Evolutionary conservation across 2,329 filamentous ascomycete species (phyloP).

Genomic region (Pseudocercospora musae): DNA sequence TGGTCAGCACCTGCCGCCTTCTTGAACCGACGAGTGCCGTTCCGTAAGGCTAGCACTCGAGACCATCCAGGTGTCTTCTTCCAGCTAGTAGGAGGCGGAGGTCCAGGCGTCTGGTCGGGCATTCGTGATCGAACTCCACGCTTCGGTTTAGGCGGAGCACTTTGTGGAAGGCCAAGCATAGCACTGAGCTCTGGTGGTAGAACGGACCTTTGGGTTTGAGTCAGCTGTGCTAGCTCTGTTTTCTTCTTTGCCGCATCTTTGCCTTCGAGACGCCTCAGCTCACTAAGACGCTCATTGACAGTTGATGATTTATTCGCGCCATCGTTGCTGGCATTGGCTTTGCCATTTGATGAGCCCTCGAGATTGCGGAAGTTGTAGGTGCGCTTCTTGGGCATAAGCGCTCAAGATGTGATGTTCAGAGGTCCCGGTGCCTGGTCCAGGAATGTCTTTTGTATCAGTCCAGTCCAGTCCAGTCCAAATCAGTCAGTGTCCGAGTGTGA

Average conservation of each 20-base stretch:
- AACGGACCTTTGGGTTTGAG: constrained; percentile 39
- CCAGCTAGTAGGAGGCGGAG: constrained; percentile 48
- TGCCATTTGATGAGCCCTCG: constrained; percentile 38
- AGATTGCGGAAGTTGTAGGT: constrained; percentile 41
- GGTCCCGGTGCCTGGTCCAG: background rate
- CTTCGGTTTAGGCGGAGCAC: constrained; percentile 46
- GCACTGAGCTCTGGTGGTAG: constrained; percentile 44
- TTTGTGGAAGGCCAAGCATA: constrained; percentile 46
- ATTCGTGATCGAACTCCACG: constrained; percentile 36
- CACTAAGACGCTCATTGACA: constrained; percentile 48
- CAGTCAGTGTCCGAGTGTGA: constrained; percentile 4
- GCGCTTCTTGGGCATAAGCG: constrained; percentile 49
- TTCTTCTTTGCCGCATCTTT: constrained; percentile 38
- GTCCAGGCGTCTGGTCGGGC: constrained; percentile 40
- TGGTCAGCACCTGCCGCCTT: constrained; percentile 13
- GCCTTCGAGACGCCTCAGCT: constrained; percentile 45
- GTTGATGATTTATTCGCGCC: constrained; percentile 23
- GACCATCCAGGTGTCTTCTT: constrained; percentile 33
- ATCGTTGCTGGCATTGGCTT: constrained; percentile 32
- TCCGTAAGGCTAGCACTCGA: constrained; percentile 17
- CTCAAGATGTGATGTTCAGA: constrained; percentile 6
- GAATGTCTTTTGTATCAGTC: background rate
- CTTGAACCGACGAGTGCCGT: constrained; percentile 16
- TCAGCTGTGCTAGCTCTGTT: constrained; percentile 42
- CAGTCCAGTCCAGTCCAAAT: constrained; percentile 8